phyloP scores from a whole-genome alignment of 164 flowering plant species.

The Vitis riparia region DNA sequence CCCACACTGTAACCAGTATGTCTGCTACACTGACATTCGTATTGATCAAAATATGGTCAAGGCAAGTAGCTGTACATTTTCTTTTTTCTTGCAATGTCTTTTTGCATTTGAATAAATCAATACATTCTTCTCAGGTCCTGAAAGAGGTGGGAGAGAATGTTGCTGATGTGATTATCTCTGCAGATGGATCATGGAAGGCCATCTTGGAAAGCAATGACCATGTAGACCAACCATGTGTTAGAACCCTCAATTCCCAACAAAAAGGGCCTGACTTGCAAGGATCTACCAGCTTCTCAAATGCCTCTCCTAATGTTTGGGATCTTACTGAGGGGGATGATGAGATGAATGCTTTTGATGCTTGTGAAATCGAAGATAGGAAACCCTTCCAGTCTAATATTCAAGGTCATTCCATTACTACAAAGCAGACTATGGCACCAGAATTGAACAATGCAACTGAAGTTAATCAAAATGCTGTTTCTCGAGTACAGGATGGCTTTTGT shows the following conservation, averaged over 20 bases:
- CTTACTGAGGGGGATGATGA: conserved; percentile 53
- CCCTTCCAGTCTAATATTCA: conserved; percentile 29
- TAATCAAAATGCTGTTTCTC: conserved; percentile 24
- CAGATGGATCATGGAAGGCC: conserved; percentile 80
- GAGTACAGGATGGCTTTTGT: conserved; percentile 36
- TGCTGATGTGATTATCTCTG: conserved; percentile 56
- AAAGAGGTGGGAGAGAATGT: conserved; percentile 60
- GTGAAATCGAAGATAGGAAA: conserved; percentile 54
- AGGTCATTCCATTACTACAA: conserved; percentile 12
- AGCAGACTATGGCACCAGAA: conserved; percentile 7
- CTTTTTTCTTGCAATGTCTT: background rate
- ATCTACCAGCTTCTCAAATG: conserved; percentile 7
- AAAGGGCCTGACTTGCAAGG: conserved; percentile 31
- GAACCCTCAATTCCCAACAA: conserved; percentile 9
- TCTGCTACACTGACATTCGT: conserved; percentile 62
- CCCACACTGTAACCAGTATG: conserved; percentile 79
- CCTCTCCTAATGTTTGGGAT: conserved; percentile 40
- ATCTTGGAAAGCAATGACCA: conserved; percentile 30
- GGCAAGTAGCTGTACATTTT: conserved; percentile 39
- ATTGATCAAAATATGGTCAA: conserved; percentile 67
- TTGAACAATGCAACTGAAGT: conserved; percentile 19
- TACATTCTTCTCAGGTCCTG: conserved; percentile 45
- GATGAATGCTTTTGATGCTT: conserved; percentile 12
- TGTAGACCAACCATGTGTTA: conserved; percentile 21
- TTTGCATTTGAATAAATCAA: conserved; percentile 5